Conservation (phyloP, 208 protist species). For the Trypanosoma cruzi region DNA sequence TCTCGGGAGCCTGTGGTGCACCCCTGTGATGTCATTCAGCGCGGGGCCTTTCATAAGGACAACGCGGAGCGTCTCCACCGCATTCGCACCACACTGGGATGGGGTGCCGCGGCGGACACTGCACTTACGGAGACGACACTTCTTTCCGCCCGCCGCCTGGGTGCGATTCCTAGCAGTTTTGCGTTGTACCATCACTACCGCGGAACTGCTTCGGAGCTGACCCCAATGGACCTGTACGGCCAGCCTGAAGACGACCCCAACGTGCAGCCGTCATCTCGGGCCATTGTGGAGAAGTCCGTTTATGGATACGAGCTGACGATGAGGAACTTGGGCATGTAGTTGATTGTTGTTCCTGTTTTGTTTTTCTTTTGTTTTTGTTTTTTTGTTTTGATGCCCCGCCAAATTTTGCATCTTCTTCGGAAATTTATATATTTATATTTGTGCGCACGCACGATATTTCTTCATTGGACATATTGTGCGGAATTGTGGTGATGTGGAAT, state of each 20-base stretch:
- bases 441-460: neutral
- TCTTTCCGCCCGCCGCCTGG: slow-evolving; percentile 64
- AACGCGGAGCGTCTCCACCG: slow-evolving; percentile 83
- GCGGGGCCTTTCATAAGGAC: slow-evolving; percentile 56
- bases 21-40: slow-evolving; percentile 88
- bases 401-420: neutral
- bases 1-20: slow-evolving; percentile 69
- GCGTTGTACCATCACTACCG: slow-evolving; percentile 84
- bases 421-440: neutral
- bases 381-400: neutral
- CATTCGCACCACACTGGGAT: slow-evolving; percentile 81
- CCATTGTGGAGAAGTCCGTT: slow-evolving; percentile 68
- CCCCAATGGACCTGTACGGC: slow-evolving; percentile 71
- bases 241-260: slow-evolving; percentile 82
- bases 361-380: neutral
- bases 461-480: neutral
- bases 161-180: slow-evolving; percentile 71
- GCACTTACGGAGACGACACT: slow-evolving; percentile 80
- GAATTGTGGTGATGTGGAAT: neutral
- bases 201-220: slow-evolving; percentile 72
- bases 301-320: slow-evolving; percentile 88
- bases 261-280: slow-evolving; percentile 83
- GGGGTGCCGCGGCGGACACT: slow-evolving; percentile 71
- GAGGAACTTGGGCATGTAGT: slow-evolving; percentile 69
- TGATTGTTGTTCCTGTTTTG: neutral